Evolutionary conservation across 768 basidiomycete species (phyloP), one percentile per base, ranked within the genome.

Genomic region (Termitomyces sp.): DNA sequence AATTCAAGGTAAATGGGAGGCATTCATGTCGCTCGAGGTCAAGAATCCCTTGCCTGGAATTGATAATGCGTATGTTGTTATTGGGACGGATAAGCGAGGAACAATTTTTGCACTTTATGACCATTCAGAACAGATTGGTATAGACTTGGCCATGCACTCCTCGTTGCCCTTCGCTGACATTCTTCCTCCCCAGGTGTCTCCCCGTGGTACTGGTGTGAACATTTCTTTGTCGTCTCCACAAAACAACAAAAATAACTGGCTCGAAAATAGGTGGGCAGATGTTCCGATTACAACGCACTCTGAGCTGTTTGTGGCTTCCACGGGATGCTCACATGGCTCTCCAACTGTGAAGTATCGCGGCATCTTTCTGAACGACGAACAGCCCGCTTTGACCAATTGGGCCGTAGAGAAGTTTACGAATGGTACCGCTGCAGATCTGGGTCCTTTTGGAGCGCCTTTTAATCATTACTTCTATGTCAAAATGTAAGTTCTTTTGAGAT

Each of bases 331-430:
- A 10, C 86, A 88, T 69, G 86, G 84, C 34, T 65, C 76, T n/a
- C 87, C 87, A 3, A 82, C 80, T 7, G 85, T 90, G 55, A 83
- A 87, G 63, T 88, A 86, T 63, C 80, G 87, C 42, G 88, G 83
- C 18, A 79, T 88, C 41, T 86, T 90, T 72, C 69, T 90, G 59
- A 90, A 90, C 65, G 87, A 90, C 61, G 88, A 90, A 65, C 83
- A 87, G 63, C 88, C 88, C 8, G 81, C 82, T 41, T 66, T 89
- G 47, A 80, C 82, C 59, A 84, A 81, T 63, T 90, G 88, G 88
- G 87, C 86, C 9, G 72, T 77, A 60, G 82, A 82, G 59, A 84
- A 83, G 61, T 88, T 85, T 67, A 85, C 83, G 16, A 85, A 86
- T 59, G 83, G 83, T 5, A 82, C 81, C 5, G 79, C 81, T 13